phyloP scores from a whole-genome alignment of 345 rosid genomes.

The Abelmoschus esculentus region DNA sequence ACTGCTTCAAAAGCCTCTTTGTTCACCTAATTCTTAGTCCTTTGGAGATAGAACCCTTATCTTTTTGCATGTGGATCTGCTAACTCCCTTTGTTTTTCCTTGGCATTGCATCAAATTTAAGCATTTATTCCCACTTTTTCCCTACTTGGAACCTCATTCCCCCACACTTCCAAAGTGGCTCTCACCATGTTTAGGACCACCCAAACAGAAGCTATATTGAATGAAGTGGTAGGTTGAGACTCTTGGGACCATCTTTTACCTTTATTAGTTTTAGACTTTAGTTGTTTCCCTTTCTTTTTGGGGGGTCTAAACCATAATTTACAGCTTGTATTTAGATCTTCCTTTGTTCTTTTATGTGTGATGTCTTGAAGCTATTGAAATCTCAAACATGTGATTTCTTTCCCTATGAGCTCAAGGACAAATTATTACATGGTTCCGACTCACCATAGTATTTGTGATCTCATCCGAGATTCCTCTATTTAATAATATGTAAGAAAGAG shows the following conservation, averaged over 20 bases:
- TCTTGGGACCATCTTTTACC: conserved; percentile 16
- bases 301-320: not conserved
- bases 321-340: not conserved
- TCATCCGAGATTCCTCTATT: no score
- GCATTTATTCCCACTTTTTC: conserved; percentile 1
- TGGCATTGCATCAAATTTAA: conserved; percentile 5
- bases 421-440: no score
- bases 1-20: no score
- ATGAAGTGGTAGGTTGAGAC: conserved; percentile 8
- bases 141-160: not conserved
- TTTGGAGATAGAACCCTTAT: not conserved
- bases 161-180: conserved; percentile 15
- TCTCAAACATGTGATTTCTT: not conserved
- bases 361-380: not conserved
- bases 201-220: not conserved
- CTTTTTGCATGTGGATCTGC: conserved; percentile 22
- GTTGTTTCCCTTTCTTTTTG: not conserved
- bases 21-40: no score
- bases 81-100: not conserved
- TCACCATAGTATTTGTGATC: no score
- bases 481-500: no score
- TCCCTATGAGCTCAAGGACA: not conserved
- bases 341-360: not conserved
- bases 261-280: conserved; percentile 2
- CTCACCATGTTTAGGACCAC: conserved; percentile 24